These are phyloP conservation scores for Phylloporus rhodoxanthus DNA, from an alignment of 768 basidiomycete genomes.

Conservation along the genomic window DNA sequence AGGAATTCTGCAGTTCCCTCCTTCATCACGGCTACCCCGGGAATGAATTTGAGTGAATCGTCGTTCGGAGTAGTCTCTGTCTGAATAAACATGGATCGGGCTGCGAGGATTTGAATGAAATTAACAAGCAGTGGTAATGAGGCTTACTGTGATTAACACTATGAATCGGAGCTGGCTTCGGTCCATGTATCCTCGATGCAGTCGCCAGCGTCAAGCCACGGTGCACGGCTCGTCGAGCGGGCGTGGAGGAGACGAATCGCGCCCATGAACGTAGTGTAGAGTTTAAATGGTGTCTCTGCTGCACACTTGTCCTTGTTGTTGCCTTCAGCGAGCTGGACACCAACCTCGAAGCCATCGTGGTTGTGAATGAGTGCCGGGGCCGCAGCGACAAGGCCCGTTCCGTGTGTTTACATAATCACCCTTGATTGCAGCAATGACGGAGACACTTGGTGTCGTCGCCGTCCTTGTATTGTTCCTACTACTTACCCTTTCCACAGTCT, in stretches of 20 bases:
- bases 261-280: conserved; percentile 16
- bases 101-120: conserved; percentile 31
- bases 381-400: not conserved
- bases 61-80: conserved; percentile 97
- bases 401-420: conserved; percentile 18
- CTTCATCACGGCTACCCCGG: conserved; percentile 83
- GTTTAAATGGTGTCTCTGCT: conserved; percentile 5
- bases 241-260: conserved; percentile 22
- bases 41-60: conserved; percentile 97
- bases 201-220: conserved; percentile 33
- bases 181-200: conserved; percentile 24
- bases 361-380: conserved; percentile 1
- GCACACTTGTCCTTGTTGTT: not conserved
- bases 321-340: conserved; percentile 15
- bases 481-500: conserved; percentile 12
- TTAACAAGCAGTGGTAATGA: not conserved
- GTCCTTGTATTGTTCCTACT: conserved; percentile 6
- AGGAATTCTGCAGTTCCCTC: conserved; percentile 92
- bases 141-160: conserved; percentile 31
- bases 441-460: conserved; percentile 2
- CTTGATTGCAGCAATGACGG: conserved; percentile 4
- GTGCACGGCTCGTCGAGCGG: conserved; percentile 18
- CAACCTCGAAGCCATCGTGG: conserved; percentile 18
- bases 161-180: conserved; percentile 1
- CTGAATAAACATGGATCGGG: conserved; percentile 95